A percentile compares a stretch with the other conserved stretches of the same genome.
Evolutionary conservation across 2,329 filamentous ascomycete species (phyloP).

Genomic region (Venturiaceae sp.): DNA sequence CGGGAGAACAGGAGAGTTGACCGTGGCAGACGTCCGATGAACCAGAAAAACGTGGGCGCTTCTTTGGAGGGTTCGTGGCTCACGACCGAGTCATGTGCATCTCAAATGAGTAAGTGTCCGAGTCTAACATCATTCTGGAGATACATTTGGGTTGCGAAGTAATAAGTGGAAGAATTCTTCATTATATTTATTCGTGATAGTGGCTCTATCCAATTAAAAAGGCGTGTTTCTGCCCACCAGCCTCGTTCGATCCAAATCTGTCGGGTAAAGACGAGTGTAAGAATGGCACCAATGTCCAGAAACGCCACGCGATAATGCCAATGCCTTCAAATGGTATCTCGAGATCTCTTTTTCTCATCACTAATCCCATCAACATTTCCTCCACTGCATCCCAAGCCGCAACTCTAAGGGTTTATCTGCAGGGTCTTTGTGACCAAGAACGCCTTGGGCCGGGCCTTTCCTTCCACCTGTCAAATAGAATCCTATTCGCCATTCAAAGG

Average conservation of each 20-base stretch:
- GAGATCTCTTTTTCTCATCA: background rate
- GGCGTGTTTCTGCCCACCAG: no score
- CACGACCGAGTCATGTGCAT: background rate
- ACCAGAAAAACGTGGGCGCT: background rate
- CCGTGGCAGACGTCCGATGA: background rate
- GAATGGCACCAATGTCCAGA: background rate
- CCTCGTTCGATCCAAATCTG: no score
- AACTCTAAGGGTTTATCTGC: background rate
- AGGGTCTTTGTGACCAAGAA: background rate
- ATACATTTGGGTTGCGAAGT: no score
- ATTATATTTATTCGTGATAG: no score
- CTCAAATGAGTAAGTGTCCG: no score
- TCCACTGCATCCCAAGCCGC: background rate
- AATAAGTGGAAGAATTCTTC: no score
- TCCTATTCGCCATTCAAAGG: background rate
- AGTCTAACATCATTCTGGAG: no score
- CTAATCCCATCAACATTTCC: background rate
- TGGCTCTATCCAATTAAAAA: no score
- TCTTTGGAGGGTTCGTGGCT: background rate
- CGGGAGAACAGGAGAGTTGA: background rate
- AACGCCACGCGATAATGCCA: background rate
- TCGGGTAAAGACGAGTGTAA: no score
- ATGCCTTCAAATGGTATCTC: background rate
- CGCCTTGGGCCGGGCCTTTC: background rate
- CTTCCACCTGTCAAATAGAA: background rate